phyloP scores from a whole-genome alignment of 192 early-diverging fungal species.

The Spizellomyces punctatus region DNA sequence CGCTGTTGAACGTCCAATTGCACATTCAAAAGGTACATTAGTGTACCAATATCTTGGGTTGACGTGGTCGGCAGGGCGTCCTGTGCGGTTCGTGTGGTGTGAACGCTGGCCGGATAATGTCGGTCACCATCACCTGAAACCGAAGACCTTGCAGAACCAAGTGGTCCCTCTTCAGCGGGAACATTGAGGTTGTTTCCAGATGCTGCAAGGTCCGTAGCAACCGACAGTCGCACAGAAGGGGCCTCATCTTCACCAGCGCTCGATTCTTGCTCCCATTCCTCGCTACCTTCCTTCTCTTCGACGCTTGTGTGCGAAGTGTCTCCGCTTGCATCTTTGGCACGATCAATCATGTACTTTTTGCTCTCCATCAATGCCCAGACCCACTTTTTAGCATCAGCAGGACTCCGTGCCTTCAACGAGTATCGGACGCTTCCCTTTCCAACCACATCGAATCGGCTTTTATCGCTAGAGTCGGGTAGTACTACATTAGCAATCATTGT shows the following conservation, averaged over 20 bases:
- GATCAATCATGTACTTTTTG: constrained; percentile 65
- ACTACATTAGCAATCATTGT: constrained; percentile 68
- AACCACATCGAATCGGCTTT: constrained; percentile 74
- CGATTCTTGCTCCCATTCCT: constrained; percentile 3
- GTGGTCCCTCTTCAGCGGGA: neutral
- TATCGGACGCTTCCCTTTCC: constrained; percentile 78
- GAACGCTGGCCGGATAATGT: neutral
- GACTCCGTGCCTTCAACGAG: constrained; percentile 65
- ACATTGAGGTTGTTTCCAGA: neutral
- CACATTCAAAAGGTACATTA: constrained; percentile 32
- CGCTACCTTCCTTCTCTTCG: neutral
- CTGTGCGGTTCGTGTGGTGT: neutral
- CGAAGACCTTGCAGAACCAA: neutral
- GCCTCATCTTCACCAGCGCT: neutral
- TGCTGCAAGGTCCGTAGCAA: neutral
- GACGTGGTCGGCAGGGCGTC: constrained; percentile 7
- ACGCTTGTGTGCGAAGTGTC: neutral
- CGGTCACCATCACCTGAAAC: neutral
- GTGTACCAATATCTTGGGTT: constrained; percentile 26
- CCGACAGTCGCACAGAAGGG: neutral
- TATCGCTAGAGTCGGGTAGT: constrained; percentile 63
- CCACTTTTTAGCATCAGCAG: constrained; percentile 81
- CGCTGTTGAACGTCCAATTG: constrained; percentile 42
- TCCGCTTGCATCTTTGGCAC: neutral
- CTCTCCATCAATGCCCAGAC: constrained; percentile 77